These are phyloP conservation scores for Grifola frondosa DNA, from an alignment of 1,284 basidiomycete genomes.

Conservation along the genomic window DNA sequence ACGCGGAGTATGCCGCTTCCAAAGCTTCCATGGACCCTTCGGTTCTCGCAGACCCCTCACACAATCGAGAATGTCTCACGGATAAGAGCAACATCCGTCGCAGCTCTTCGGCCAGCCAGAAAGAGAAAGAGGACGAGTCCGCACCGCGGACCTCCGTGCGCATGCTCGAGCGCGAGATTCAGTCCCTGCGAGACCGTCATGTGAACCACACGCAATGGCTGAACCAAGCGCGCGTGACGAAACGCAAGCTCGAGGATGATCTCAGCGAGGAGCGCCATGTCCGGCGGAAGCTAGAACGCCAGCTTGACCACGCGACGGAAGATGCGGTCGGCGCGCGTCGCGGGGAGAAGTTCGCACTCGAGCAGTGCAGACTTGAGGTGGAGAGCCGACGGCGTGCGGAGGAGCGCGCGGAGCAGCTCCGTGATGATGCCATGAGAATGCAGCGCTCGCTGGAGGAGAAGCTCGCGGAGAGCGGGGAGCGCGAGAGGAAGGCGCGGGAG, in stretches of 20 bases:
- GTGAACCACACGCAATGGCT: constrained; percentile 30
- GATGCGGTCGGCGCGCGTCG: constrained; percentile 36
- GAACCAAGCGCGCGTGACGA: constrained; percentile 36
- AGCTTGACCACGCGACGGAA: constrained; percentile 36
- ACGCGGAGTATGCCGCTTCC: neutral
- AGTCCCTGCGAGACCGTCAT: constrained; percentile 40
- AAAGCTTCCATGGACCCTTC: constrained; percentile 5
- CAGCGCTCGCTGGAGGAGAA: constrained; percentile 10
- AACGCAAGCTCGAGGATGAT: constrained; percentile 49
- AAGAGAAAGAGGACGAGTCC: too few species aligned
- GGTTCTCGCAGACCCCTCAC: neutral
- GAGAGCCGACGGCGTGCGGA: constrained; percentile 42
- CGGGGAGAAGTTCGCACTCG: constrained; percentile 38
- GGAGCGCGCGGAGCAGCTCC: constrained; percentile 26
- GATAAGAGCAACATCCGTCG: constrained; percentile 4
- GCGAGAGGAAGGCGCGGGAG: constrained; percentile 23
- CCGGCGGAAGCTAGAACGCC: constrained; percentile 43
- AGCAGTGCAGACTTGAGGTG: constrained; percentile 41
- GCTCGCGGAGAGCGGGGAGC: constrained; percentile 11
- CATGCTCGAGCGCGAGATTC: constrained; percentile 41
- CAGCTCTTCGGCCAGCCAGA: too few species aligned
- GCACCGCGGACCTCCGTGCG: neutral
- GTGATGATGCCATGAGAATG: constrained; percentile 9
- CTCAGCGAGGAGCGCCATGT: constrained; percentile 39
- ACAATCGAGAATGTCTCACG: neutral